Evolutionary conservation across 768 basidiomycete genomes (phyloP), one percentile per base, ranked within the genome.

Genomic region (Rhodocollybia butyracea): DNA sequence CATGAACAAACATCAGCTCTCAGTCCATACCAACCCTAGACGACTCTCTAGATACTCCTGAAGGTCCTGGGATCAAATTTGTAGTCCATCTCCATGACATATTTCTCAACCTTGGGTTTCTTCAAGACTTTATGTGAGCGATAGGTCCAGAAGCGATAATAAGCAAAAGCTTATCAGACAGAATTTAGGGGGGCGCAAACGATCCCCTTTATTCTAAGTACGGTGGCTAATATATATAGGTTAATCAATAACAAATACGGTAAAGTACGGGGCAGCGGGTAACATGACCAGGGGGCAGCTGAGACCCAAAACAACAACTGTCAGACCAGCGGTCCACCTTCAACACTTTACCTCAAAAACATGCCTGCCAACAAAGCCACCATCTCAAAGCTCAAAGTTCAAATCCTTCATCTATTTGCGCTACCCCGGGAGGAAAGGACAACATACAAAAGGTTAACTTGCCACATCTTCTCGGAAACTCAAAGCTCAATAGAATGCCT

Each of bases 401-500:
- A 75, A 54, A 71, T 75, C 3, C 82, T 82, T 2, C 68, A 68
- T 22, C 67, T 83, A 43, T 83, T 83, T 56, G 75, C 62, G 30
- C 70, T 83, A 21, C 77, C 81, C 0, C 73, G 76, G 55, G 68
- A 66, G 22, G 63, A n/a, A 77, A 83, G 63, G 66, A 81, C 55
- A 64, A 64, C 41, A 70, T 83, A 29, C 42, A 65, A 4, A 82
- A 83, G 82, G 69, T 62, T n/a, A 77, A 82, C 58, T 79, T 75
- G 0, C 76, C 74, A 2, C 77, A 80, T 59, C 84, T 84, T 65
- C 65, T 82, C 54, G 83, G 82, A 0, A 84, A 84, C 60, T 75
- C 77, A 11, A 68, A 66, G 24, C 64, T 83, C n/a, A 82, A 80
- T 10, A 66, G 70, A 0, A 81, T 83, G 61, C 63, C 73, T 50